Conservation (phyloP, 2,329 filamentous ascomycete genomes). For the Pestalotiopsis sp. region DNA sequence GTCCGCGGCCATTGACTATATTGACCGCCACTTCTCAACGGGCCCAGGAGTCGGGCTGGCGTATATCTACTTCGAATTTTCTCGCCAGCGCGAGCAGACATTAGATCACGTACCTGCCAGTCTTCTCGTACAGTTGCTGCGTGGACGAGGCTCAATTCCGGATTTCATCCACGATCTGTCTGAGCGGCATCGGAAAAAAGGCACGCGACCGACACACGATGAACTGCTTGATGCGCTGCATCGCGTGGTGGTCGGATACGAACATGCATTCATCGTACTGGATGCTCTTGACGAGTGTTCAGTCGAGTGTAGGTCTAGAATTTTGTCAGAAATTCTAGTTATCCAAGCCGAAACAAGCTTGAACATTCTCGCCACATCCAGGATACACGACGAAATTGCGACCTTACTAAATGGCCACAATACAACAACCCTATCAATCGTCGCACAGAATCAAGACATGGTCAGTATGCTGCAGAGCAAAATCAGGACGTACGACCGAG, state of each 20-base stretch:
- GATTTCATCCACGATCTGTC: constrained; percentile 31
- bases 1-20: constrained; percentile 43
- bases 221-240: neutral
- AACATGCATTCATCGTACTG: neutral
- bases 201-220: neutral
- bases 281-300: neutral
- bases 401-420: neutral
- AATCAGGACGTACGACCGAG: neutral
- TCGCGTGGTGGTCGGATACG: neutral
- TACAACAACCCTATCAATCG: neutral
- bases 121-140: constrained; percentile 39
- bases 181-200: neutral
- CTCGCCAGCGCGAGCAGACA: constrained; percentile 37
- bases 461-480: neutral
- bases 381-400: neutral
- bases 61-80: constrained; percentile 49
- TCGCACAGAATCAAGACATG: neutral
- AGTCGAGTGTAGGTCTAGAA: neutral
- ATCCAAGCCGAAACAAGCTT: neutral
- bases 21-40: constrained; percentile 27
- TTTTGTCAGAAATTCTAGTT: neutral
- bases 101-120: constrained; percentile 31
- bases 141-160: constrained; percentile 27
- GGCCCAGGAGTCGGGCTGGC: constrained; percentile 36
- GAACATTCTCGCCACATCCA: neutral